These are phyloP conservation scores for Diaporthe australafricana DNA, from an alignment of 2,329 filamentous ascomycete genomes.

Conservation along the genomic window DNA sequence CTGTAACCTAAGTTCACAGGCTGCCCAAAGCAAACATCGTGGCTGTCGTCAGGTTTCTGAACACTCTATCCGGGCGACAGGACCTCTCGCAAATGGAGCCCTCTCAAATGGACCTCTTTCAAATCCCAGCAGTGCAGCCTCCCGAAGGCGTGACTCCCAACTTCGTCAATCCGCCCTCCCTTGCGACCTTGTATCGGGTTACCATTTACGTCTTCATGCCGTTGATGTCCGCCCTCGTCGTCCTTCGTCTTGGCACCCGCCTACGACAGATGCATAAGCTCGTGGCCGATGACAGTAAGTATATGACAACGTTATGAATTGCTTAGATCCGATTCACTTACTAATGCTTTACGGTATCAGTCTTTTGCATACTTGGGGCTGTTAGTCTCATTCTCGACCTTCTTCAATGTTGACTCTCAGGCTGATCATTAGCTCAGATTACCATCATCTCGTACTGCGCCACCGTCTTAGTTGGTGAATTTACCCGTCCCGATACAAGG, in stretches of 20 bases:
- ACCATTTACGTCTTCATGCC: background rate
- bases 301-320: background rate
- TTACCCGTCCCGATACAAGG: background rate
- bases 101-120: slow-evolving; percentile 3
- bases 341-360: background rate
- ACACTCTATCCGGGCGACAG: background rate
- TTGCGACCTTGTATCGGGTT: background rate
- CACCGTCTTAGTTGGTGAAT: background rate
- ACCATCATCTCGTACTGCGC: slow-evolving; percentile 6
- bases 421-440: background rate
- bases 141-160: slow-evolving; percentile 1
- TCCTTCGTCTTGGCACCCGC: background rate
- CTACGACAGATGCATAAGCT: background rate
- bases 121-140: background rate
- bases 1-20: background rate
- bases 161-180: slow-evolving; percentile 10
- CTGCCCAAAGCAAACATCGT: background rate
- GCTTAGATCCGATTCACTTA: background rate
- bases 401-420: background rate
- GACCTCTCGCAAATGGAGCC: background rate
- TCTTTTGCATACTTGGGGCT: background rate
- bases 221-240: slow-evolving; percentile 1
- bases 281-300: slow-evolving; percentile 9
- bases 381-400: background rate
- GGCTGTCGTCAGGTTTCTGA: background rate